These are phyloP conservation scores for Alopecurus myosuroides DNA, from an alignment of 176 grass and related monocot genomes.

Conservation along the genomic window DNA sequence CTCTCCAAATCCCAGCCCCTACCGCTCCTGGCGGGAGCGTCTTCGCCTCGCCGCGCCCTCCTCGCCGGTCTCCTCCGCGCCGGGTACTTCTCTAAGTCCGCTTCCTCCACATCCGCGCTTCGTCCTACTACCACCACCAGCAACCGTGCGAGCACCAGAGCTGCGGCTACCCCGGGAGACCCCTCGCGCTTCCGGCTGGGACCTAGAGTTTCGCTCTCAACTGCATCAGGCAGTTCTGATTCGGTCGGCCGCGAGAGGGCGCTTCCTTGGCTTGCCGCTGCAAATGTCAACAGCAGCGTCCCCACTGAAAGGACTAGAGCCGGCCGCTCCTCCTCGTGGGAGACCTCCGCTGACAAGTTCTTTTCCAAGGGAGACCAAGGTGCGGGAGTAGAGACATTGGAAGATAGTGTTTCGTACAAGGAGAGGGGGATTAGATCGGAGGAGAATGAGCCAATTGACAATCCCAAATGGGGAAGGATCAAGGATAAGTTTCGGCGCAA, in stretches of 20 bases:
- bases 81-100: conserved; percentile 36
- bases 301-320: conserved; percentile 16
- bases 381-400: conserved; percentile 9
- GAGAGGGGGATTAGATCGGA: conserved; percentile 20
- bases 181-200: neutral
- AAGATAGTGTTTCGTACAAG: conserved; percentile 6
- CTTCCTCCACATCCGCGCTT: conserved; percentile 5
- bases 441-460: conserved; percentile 38
- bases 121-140: neutral
- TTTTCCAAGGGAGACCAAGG: conserved; percentile 46
- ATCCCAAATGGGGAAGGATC: conserved; percentile 55
- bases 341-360: conserved; percentile 67
- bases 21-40: conserved; percentile 43
- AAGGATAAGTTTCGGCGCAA: conserved; percentile 44
- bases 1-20: conserved; percentile 55
- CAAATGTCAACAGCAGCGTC: neutral
- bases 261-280: conserved; percentile 51
- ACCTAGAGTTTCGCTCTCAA: conserved; percentile 58
- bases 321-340: conserved; percentile 73
- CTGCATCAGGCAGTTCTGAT: conserved; percentile 16
- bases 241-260: conserved; percentile 5
- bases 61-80: conserved; percentile 35
- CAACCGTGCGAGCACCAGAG: conserved; percentile 7
- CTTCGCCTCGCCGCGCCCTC: conserved; percentile 25
- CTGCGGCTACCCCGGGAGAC: neutral